phyloP scores from a whole-genome alignment of 352 stramenopile genomes.

The Elongisporangium senticosum region DNA sequence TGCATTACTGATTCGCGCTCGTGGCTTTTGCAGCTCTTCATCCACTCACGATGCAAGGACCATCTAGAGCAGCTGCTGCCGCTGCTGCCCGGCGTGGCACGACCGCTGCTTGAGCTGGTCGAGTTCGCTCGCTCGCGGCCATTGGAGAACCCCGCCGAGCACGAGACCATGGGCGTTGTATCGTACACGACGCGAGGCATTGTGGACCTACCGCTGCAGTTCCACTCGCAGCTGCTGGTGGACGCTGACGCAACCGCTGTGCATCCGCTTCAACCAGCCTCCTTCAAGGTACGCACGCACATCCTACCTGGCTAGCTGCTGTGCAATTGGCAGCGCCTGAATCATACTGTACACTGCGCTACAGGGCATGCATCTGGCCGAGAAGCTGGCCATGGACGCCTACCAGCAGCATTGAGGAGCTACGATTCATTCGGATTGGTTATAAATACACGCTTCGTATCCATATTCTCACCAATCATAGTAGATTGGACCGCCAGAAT shows the following conservation, averaged over 20 bases:
- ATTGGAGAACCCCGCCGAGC: constrained; percentile 35
- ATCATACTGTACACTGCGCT: neutral
- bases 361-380: constrained; percentile 66
- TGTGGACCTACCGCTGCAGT: constrained; percentile 46
- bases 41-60: constrained; percentile 53
- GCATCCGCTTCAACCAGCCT: constrained; percentile 40
- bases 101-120: constrained; percentile 49
- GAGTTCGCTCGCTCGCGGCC: constrained; percentile 44
- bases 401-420: constrained; percentile 19
- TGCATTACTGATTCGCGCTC: neutral
- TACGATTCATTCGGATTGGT: neutral
- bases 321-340: neutral
- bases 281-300: constrained; percentile 32
- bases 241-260: constrained; percentile 32
- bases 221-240: constrained; percentile 21
- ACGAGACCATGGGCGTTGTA: constrained; percentile 48
- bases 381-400: constrained; percentile 51
- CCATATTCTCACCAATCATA: neutral
- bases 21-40: constrained; percentile 37
- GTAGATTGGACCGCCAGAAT: neutral
- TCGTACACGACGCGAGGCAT: constrained; percentile 44
- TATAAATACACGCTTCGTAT: neutral
- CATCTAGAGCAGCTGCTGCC: constrained; percentile 74
- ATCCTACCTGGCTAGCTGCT: neutral
- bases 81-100: constrained; percentile 54